Base-by-base conservation (phyloP, 2,329 filamentous ascomycete species). In the Dactylellina leptospora region DNA sequence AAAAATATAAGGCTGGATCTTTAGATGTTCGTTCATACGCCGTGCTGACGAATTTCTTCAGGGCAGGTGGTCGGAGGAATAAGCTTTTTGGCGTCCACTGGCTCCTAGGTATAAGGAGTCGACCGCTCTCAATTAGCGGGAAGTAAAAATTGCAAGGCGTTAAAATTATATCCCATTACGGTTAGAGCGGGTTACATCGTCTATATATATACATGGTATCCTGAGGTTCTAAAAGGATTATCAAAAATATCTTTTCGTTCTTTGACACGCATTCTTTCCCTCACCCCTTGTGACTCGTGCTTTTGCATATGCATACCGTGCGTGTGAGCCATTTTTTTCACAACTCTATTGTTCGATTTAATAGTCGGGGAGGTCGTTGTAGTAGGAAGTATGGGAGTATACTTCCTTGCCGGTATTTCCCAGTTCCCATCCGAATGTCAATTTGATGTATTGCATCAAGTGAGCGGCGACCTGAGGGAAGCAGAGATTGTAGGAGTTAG, bases 391-490 rank as follows among this genome's bases (percentile, higher is more conserved):
- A 23, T 71, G 64, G 5, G 64, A 71, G 23, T 71, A 61, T 4
- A 71, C 64, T 30, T 71, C 64, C 56, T 62, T 55, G 25, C 85
- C 85, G 0, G 81, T 84, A 16, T 84, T 82, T 47, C 82, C 81
- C 27, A 87, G 77, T 13, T 84, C 81, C 85, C 85, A 88, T 1
- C 82, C 83, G 75, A 87, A 83, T 45, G 81, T 83, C 60, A 85
- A 74, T 63, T 82, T 83, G 45, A 86, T 84, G 77, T 83, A 88
- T 78, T 86, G 84, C 74, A 84, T 82, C 51, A 87, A 75, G 74
- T 87, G 85, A 75, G 84, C 86, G 1, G 85, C 85, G 5, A 88
- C 78, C 64, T 70, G n/a, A n/a, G n/a, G n/a, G n/a, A n/a, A n/a
- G n/a, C n/a, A n/a, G 30, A 33, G 30, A 33, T 33, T 33, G 6